phyloP scores from a whole-genome alignment of 2,329 filamentous ascomycete species.

The Paracamarosporium sp. region DNA sequence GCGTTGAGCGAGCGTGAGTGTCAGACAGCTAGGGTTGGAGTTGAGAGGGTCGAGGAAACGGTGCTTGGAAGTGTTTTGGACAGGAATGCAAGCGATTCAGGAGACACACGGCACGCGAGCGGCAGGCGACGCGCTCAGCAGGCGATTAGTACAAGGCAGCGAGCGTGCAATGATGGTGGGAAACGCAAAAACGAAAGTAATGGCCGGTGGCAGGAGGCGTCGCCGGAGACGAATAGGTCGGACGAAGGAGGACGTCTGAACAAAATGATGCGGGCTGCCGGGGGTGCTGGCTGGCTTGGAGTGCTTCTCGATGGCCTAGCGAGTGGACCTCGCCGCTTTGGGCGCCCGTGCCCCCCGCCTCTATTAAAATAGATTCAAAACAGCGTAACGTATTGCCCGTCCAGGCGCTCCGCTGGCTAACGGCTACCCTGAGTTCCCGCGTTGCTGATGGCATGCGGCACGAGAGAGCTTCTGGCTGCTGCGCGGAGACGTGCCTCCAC shows the following conservation, averaged over 20 bases:
- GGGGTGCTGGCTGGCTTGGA: background rate
- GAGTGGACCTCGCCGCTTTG: constrained; percentile 4
- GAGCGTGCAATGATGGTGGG: constrained; percentile 30
- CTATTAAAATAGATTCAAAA: constrained; percentile 7
- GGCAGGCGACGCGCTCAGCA: constrained; percentile 10
- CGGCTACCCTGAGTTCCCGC: background rate
- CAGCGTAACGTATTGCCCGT: constrained; percentile 1
- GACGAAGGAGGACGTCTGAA: constrained; percentile 20
- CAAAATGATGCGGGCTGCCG: constrained; percentile 19
- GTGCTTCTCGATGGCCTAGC: constrained; percentile 4
- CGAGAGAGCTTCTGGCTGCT: constrained; percentile 5
- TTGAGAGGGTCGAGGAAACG: constrained; percentile 13
- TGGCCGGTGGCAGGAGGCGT: constrained; percentile 20
- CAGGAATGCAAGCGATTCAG: constrained; percentile 31
- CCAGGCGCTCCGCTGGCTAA: background rate
- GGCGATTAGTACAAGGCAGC: constrained; percentile 35
- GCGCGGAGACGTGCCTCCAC: background rate
- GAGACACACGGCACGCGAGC: constrained; percentile 23
- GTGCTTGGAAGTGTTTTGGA: constrained; percentile 14
- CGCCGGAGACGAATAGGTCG: constrained; percentile 26
- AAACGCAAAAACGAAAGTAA: constrained; percentile 38
- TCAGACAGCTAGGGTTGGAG: constrained; percentile 24
- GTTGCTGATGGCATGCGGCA: constrained; percentile 2
- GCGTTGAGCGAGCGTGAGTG: constrained; percentile 36
- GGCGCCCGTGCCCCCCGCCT: background rate